phyloP scores from a whole-genome alignment of 2,329 filamentous ascomycete species.

The Ceratocystis albifundus region DNA sequence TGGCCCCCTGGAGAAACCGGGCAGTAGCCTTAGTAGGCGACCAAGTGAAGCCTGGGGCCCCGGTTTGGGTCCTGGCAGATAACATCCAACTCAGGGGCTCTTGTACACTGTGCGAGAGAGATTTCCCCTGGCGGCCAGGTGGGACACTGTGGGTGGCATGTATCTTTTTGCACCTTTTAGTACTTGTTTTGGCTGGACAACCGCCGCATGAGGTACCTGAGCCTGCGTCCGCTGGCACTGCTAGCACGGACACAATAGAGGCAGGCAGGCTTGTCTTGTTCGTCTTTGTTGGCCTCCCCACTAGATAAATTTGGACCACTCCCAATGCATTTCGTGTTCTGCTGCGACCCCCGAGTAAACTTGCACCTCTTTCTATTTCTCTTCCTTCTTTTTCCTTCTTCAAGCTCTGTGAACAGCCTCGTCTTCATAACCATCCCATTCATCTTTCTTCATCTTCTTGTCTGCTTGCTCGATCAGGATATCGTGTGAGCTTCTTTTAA shows the following conservation, averaged over 20 bases:
- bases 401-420: constrained; percentile 24
- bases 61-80: constrained; percentile 7
- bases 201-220: constrained; percentile 21
- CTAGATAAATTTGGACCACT: constrained; percentile 24
- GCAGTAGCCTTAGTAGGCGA: constrained; percentile 2
- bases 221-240: constrained; percentile 15
- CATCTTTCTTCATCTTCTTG: constrained; percentile 22
- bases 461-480: constrained; percentile 25
- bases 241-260: constrained; percentile 20
- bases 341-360: constrained; percentile 20
- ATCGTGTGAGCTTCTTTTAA: constrained; percentile 25
- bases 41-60: constrained; percentile 12
- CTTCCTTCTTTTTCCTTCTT: constrained; percentile 21
- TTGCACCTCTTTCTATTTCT: constrained; percentile 23
- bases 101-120: constrained; percentile 21
- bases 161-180: constrained; percentile 14
- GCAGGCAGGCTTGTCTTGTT: constrained; percentile 13
- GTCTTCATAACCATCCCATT: constrained; percentile 21
- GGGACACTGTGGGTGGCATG: constrained; percentile 14
- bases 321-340: constrained; percentile 24
- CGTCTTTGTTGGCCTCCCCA: constrained; percentile 23
- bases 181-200: constrained; percentile 7
- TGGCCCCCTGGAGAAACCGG: constrained; percentile 15
- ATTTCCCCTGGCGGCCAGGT: constrained; percentile 21
- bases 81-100: constrained; percentile 21